phyloP scores from a whole-genome alignment of 163 green algal species.

The Volvox carteri region DNA sequence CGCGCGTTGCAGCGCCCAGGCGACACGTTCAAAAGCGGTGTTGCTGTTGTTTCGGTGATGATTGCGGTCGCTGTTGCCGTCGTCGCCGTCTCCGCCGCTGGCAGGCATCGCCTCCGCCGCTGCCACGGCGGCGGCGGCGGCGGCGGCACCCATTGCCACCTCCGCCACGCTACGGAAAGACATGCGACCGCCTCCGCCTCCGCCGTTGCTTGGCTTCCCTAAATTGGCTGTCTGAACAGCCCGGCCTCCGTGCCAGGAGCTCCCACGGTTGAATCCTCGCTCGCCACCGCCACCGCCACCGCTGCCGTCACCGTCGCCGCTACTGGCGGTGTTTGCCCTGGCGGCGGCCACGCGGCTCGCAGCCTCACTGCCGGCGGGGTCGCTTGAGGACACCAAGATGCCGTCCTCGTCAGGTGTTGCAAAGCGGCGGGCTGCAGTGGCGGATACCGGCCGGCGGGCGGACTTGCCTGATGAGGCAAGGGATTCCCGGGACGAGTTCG shows the following conservation, averaged over 20 bases:
- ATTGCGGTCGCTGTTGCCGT: neutral
- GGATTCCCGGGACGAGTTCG: too few species aligned
- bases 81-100: neutral
- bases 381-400: neutral
- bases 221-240: too few species aligned
- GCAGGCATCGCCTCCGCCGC: too few species aligned
- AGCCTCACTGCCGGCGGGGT: neutral
- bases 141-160: neutral
- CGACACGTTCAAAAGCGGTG: neutral
- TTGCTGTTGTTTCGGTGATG: neutral
- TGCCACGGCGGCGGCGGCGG: too few species aligned
- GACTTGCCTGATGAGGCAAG: too few species aligned
- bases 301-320: neutral
- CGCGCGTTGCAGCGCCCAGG: neutral
- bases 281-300: neutral
- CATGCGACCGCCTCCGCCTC: neutral
- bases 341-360: too few species aligned
- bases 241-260: too few species aligned
- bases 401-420: too few species aligned
- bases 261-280: too few species aligned
- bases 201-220: too few species aligned
- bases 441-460: too few species aligned
- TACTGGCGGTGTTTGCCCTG: neutral
- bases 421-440: too few species aligned
- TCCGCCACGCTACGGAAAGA: neutral